Evolutionary conservation across 78 protist species (phyloP).

Genomic region (Dictyostelium discoideum): DNA sequence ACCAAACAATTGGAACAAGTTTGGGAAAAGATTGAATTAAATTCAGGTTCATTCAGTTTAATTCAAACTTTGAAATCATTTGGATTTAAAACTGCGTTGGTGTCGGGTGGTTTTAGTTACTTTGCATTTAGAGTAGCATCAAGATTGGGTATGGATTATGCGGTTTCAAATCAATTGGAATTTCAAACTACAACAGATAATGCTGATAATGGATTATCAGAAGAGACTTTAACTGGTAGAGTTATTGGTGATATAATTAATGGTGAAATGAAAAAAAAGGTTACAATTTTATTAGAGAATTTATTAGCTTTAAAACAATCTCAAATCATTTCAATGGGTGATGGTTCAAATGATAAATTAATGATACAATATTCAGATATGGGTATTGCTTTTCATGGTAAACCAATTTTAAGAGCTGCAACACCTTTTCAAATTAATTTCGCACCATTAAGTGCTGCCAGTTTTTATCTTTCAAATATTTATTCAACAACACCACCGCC

Average conservation of each 20-base stretch:
- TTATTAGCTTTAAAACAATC: background rate
- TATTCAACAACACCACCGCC: background rate
- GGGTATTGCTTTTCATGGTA: slow-evolving; percentile 77
- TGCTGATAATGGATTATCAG: background rate
- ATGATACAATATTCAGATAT: slow-evolving; percentile 46
- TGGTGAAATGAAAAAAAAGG: slow-evolving; percentile 45
- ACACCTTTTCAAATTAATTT: slow-evolving; percentile 67
- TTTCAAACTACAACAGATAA: background rate
- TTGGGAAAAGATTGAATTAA: slow-evolving; percentile 39
- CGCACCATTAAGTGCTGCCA: slow-evolving; percentile 1
- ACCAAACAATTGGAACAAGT: slow-evolving; percentile 47
- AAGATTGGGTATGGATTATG: slow-evolving; percentile 62
- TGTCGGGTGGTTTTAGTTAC: slow-evolving; percentile 75
- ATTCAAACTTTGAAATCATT: slow-evolving; percentile 19
- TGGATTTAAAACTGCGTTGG: slow-evolving; percentile 65
- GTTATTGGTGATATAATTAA: slow-evolving; percentile 50
- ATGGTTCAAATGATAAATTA: slow-evolving; percentile 72
- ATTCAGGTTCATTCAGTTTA: slow-evolving; percentile 35
- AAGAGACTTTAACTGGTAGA: slow-evolving; percentile 27
- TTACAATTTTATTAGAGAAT: background rate
- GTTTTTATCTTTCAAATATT: slow-evolving; percentile 10
- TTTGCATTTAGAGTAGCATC: slow-evolving; percentile 56
- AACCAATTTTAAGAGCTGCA: slow-evolving; percentile 19
- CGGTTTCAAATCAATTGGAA: slow-evolving; percentile 47
- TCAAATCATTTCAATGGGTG: slow-evolving; percentile 76